Evolutionary conservation across 306 rosid genomes (phyloP).

Genomic region (Mimosa pudica): DNA sequence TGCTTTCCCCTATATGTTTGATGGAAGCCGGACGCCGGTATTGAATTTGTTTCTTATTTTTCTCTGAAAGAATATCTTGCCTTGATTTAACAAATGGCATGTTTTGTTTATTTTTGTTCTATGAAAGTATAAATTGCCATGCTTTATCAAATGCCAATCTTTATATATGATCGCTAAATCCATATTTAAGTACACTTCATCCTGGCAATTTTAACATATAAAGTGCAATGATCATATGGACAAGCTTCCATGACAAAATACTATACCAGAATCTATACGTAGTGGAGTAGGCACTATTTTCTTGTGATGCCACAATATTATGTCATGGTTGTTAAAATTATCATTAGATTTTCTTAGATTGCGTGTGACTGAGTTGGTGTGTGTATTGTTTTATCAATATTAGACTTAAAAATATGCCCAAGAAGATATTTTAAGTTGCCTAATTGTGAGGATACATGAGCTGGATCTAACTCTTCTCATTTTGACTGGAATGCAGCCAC

Average conservation of each 20-base stretch:
- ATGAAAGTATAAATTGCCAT: constrained; percentile 27
- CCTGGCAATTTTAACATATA: not conserved
- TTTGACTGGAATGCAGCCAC: constrained; percentile 42
- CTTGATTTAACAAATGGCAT: constrained; percentile 23
- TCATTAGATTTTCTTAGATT: not conserved
- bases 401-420: not conserved
- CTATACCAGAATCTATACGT: constrained; percentile 10
- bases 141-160: constrained; percentile 14
- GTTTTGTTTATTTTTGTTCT: constrained; percentile 3
- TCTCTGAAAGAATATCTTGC: constrained; percentile 28
- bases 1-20: constrained; percentile 66
- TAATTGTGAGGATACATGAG: no score
- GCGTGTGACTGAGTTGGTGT: constrained; percentile 1
- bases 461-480: constrained; percentile 3
- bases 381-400: not conserved
- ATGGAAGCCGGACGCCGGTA: constrained; percentile 95
- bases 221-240: constrained; percentile 10
- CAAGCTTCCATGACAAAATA: not conserved
- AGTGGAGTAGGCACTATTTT: not conserved
- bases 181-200: not conserved
- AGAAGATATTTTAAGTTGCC: no score
- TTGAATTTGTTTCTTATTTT: constrained; percentile 18
- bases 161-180: not conserved
- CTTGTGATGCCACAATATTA: not conserved
- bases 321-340: not conserved